Base-by-base conservation (phyloP, 1,284 basidiomycete species). In the Puccinia coronata region DNA sequence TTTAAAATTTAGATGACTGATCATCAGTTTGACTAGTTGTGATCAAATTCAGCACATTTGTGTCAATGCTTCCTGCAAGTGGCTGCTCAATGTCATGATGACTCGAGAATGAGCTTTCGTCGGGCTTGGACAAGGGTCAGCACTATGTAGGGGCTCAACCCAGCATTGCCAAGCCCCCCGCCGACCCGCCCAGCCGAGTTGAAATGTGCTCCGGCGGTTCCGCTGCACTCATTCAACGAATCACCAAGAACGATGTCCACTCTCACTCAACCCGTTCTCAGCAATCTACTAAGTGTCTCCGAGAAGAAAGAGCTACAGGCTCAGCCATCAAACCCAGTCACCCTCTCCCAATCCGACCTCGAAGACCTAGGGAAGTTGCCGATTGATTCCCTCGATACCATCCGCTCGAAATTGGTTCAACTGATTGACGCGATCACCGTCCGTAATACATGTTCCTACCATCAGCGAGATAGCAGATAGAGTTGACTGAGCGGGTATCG, bases 381-480 rank as follows among this genome's bases (percentile, higher is more conserved):
- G 6, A 39, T 67, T 57, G 79, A 81, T 39, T 49, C 71, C 2
- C 51, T 81, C 23, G 79, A 81, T 31, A 81, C 79, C 23, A 81
- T 81, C 25, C 70, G 79, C 28, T 81, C 79, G 14, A 81, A 81
- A 59, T 70, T 81, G 31, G 71, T 74, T 41, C 79, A 81, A 81
- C 34, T 81, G 31, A 74, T 81, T 51, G 79, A 81, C 25, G 79
- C 70, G 20, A 71, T 80, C 28, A 72, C 78, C 20, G 78, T 80
- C 20, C 51, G 75, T 51, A 18, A 20, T 28, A 6, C 61, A 25
- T 43, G n/a, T 73, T 73, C 31, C 31, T 55, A 2, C 18, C 4
- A 8, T 73, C 23, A 59, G 12, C 39, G 28, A 25, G 43, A 14
- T 28, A 20, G 23, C 25, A n/a, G n/a, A n/a, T n/a, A n/a, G 4